phyloP scores from a whole-genome alignment of 2,329 filamentous ascomycete species.

The Sporothrix sp. region DNA sequence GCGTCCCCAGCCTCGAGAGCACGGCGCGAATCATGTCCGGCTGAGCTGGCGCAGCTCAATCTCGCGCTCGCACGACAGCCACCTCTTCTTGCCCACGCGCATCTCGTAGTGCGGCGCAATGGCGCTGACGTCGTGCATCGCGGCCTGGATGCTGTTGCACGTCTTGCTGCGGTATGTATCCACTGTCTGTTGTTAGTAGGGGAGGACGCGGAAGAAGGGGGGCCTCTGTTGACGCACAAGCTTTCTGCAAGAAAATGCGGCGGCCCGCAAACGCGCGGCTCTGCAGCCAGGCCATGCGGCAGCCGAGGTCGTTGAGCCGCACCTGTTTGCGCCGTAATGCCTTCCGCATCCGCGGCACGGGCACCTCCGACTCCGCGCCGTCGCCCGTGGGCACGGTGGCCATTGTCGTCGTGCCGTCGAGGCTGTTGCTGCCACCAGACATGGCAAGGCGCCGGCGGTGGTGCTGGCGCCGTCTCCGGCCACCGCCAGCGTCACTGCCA shows the following conservation, averaged over 20 bases:
- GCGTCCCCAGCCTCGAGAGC: too few species aligned
- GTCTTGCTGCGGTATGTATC: constrained; percentile 94
- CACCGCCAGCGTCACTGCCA: constrained; percentile 29
- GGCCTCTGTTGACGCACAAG: constrained; percentile 78
- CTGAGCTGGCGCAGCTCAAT: constrained; percentile 16
- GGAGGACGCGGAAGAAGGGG: constrained; percentile 62
- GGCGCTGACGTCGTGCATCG: constrained; percentile 62
- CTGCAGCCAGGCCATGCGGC: constrained; percentile 94
- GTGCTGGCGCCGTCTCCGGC: constrained; percentile 24
- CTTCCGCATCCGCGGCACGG: constrained; percentile 64
- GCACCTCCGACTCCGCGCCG: constrained; percentile 53
- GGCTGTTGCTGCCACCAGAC: constrained; percentile 16
- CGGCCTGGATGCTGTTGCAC: constrained; percentile 66
- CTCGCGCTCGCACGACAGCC: constrained; percentile 27
- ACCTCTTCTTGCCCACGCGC: constrained; percentile 71
- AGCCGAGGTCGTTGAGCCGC: constrained; percentile 85
- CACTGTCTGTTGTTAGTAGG: constrained; percentile 41
- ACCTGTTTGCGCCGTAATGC: constrained; percentile 68
- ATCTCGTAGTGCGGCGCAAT: constrained; percentile 84
- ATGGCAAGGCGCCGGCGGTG: constrained; percentile 12
- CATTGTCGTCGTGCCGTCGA: constrained; percentile 28
- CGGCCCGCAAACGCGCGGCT: constrained; percentile 81
- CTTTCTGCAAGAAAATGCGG: constrained; percentile 81
- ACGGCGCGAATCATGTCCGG: too few species aligned
- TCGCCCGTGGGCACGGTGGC: constrained; percentile 58